Conservation (phyloP, 352 stramenopile genomes). For the Thalassiosira livingstoniorum region DNA sequence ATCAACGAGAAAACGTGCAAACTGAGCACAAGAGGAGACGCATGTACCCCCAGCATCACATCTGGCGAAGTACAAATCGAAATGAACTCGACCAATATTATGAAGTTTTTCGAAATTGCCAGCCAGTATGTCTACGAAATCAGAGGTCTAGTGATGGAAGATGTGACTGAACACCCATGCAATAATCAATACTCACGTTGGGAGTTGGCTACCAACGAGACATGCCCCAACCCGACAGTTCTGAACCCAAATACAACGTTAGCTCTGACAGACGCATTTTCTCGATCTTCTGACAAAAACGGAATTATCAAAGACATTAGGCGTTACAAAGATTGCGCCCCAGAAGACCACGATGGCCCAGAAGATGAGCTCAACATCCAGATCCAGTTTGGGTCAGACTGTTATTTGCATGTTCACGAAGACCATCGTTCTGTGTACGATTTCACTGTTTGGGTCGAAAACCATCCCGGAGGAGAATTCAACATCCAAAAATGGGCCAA, state of each 20-base stretch:
- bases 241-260: constrained; percentile 23
- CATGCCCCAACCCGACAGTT: constrained; percentile 32
- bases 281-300: constrained; percentile 44
- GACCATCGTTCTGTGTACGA: constrained; percentile 72
- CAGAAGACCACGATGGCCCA: constrained; percentile 24
- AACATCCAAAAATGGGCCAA: constrained; percentile 62
- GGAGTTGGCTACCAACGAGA: constrained; percentile 14
- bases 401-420: constrained; percentile 68
- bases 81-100: constrained; percentile 43
- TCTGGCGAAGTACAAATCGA: constrained; percentile 39
- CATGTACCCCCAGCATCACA: constrained; percentile 36
- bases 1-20: constrained; percentile 74
- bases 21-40: constrained; percentile 41
- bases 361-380: constrained; percentile 45
- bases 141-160: constrained; percentile 51
- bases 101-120: constrained; percentile 36
- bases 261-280: constrained; percentile 41
- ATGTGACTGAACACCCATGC: constrained; percentile 44
- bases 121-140: constrained; percentile 60
- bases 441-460: constrained; percentile 57
- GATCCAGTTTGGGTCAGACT: constrained; percentile 53
- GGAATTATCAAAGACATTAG: constrained; percentile 45
- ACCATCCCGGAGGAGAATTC: constrained; percentile 56
- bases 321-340: constrained; percentile 31
- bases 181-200: constrained; percentile 40